Evolutionary conservation across 768 basidiomycete genomes (phyloP), one percentile per base, ranked within the genome.

Genomic region (Auriscalpium orientale): DNA sequence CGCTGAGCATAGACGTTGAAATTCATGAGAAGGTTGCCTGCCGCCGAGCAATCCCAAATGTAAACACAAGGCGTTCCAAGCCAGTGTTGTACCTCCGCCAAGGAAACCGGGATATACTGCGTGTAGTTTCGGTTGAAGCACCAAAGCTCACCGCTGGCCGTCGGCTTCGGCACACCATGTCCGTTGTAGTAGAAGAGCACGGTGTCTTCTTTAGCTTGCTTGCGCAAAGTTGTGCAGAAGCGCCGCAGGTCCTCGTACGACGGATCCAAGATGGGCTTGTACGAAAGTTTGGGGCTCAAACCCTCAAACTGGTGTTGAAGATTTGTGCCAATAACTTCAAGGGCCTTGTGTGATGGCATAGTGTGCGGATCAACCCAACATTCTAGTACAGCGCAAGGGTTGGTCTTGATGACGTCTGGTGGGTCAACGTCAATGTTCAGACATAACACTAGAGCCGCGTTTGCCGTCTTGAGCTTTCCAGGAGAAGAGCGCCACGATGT

Each of bases 11-110:
- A 86, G 47, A 72, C 75, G 67, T 89, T 90, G 71, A 95, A 97
- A 71, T 97, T 98, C 53, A 81, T 79, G 34, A 98, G 74, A 45
- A 98, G 83, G 70, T 98, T 84, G 1, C 97, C 97, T 2, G 97
- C 95, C n/a, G 91, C 91, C 2, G 93, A 95, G 68, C 95, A 98
- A 67, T 99, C 97, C 97, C 97, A 99, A 53, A 99, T 91, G 68
- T 95, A 98, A 33, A 98, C 91, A 34, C 90, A 91, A 1, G 97
- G 97, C 1, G 92, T 90, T 7, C 92, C 93, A 4, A 98, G 74
- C 92, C 94, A 98, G 18, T 76, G 81, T 68, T 98, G 95, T 15
- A 99, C 78, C 63, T 99, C 97, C 69, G 87, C 87, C 45, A 99
- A 76, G 16, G 92, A 94, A 11, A 98, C 89, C 0, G 97, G 97